Conservation (phyloP, 2,329 filamentous ascomycete species). For the Xylaria digitata region DNA sequence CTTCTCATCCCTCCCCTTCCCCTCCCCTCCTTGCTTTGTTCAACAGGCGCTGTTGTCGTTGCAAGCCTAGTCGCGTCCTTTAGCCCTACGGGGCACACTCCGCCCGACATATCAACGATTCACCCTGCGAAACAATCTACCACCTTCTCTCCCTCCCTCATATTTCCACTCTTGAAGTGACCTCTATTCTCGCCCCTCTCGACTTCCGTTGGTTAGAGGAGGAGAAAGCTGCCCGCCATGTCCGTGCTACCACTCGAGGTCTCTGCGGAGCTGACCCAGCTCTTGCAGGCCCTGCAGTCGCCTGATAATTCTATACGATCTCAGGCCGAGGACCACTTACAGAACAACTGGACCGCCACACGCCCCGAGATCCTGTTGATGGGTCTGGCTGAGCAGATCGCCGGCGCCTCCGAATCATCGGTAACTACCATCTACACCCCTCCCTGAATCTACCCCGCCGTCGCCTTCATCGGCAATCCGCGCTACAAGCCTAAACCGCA, state of each 20-base stretch:
- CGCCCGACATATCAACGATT: constrained; percentile 15
- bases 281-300: constrained; percentile 89
- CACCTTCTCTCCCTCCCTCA: neutral
- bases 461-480: neutral
- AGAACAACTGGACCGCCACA: constrained; percentile 86
- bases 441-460: constrained; percentile 7
- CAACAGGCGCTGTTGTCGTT: constrained; percentile 12
- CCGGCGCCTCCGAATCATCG: constrained; percentile 76
- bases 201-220: constrained; percentile 22
- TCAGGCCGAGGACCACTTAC: constrained; percentile 89
- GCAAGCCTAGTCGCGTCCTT: constrained; percentile 36
- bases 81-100: constrained; percentile 39
- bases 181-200: constrained; percentile 10
- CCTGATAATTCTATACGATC: constrained; percentile 87
- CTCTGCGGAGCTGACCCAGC: constrained; percentile 83
- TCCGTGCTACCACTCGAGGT: constrained; percentile 87
- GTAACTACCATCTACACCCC: constrained; percentile 61
- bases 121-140: constrained; percentile 19
- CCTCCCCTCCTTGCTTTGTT: neutral
- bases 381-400: constrained; percentile 92
- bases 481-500: neutral
- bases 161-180: neutral
- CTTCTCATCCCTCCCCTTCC: no score
- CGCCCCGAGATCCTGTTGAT: constrained; percentile 90
- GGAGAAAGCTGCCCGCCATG: constrained; percentile 62